Conservation (phyloP, 2,329 filamentous ascomycete species). For the Colletotrichum tropicicola region DNA sequence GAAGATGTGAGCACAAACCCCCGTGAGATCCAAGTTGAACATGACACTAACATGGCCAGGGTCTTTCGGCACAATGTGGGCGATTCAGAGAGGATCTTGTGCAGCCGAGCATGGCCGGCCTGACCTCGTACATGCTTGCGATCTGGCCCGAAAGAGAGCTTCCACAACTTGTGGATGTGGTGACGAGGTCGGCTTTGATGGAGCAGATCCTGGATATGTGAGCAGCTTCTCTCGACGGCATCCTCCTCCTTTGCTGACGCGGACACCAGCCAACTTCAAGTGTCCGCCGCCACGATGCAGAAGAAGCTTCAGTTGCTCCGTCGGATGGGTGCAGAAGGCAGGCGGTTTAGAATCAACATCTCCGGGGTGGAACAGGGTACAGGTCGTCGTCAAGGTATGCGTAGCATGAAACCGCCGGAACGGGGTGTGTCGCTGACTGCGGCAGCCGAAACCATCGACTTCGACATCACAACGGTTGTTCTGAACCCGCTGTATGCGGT, state of each 20-base stretch:
- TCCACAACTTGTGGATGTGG: conserved; percentile 38
- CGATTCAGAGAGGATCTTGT: conserved; percentile 39
- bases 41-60: conserved; percentile 27
- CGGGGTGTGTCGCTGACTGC: conserved; percentile 18
- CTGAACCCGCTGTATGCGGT: conserved; percentile 41
- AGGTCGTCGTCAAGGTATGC: conserved; percentile 25
- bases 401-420: no score
- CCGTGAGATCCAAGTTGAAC: no score
- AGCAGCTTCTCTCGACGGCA: not conserved
- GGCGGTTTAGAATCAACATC: conserved; percentile 36
- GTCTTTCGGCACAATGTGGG: conserved; percentile 36
- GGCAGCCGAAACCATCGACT: conserved; percentile 37
- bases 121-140: conserved; percentile 36
- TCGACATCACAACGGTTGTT: conserved; percentile 37
- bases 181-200: conserved; percentile 43
- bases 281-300: conserved; percentile 18
- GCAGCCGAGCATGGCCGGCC: conserved; percentile 28
- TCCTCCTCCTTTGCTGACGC: not conserved
- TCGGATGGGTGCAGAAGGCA: conserved; percentile 36
- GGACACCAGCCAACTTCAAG: conserved; percentile 12
- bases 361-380: conserved; percentile 25
- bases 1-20: conserved; percentile 38
- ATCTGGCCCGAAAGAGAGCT: conserved; percentile 42
- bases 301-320: conserved; percentile 32
- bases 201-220: conserved; percentile 38